Evolutionary conservation across 345 rosid genomes (phyloP).

Genomic region (Psidium friedrichsthalianum): DNA sequence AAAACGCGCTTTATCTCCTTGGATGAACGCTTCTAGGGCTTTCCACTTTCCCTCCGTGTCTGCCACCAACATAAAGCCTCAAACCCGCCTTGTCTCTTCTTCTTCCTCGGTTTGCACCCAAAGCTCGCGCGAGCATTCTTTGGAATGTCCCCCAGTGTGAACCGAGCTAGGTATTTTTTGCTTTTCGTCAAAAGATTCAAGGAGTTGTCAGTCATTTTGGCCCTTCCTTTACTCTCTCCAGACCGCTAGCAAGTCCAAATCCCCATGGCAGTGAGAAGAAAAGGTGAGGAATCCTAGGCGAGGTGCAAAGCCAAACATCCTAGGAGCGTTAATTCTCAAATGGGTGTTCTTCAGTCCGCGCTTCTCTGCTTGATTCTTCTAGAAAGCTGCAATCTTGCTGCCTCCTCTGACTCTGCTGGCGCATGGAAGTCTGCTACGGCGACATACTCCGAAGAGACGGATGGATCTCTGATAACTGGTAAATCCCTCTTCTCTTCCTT

Average conservation of each 20-base stretch:
- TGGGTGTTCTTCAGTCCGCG: conserved; percentile 25
- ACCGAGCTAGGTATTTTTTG: not conserved
- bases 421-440: conserved; percentile 87
- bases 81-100: not conserved
- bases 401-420: conserved; percentile 13
- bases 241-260: not conserved
- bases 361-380: conserved; percentile 25
- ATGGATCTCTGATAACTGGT: conserved; percentile 43
- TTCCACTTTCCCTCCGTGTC: conserved; percentile 5
- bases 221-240: not conserved
- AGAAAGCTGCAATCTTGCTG: conserved; percentile 16
- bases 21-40: not conserved
- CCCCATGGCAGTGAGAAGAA: not conserved
- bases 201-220: not conserved
- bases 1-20: not conserved
- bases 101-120: conserved; percentile 8
- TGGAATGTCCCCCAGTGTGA: not conserved
- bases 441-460: conserved; percentile 50
- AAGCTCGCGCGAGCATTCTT: not conserved
- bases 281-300: not conserved
- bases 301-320: conserved; percentile 4
- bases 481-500: conserved; percentile 3
- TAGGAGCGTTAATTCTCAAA: conserved; percentile 3
- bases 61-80: conserved; percentile 11
- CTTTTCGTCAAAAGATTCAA: not conserved